These are phyloP conservation scores for Stromatinia cepivora DNA, from an alignment of 2,329 filamentous ascomycete genomes.

Conservation along the genomic window DNA sequence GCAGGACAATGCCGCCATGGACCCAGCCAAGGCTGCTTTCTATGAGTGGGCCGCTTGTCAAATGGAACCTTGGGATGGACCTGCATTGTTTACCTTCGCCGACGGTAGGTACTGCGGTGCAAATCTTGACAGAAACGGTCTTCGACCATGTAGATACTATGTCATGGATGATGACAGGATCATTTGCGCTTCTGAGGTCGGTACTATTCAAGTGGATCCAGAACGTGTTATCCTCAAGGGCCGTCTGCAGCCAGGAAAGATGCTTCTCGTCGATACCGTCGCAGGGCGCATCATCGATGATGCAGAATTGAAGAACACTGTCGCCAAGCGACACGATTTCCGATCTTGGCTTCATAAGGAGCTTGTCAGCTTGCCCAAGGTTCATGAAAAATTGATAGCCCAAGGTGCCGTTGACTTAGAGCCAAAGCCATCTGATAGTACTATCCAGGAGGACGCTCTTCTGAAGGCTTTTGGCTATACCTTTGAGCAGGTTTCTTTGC, in stretches of 20 bases:
- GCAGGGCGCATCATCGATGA: constrained; percentile 93
- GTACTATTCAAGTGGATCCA: constrained; percentile 87
- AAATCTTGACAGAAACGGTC: constrained; percentile 92
- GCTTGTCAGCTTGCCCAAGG: constrained; percentile 75
- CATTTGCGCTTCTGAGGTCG: constrained; percentile 94
- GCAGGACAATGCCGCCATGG: constrained; percentile 91
- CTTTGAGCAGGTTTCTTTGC: constrained; percentile 88
- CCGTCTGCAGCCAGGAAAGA: constrained; percentile 88
- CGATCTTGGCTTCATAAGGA: constrained; percentile 83
- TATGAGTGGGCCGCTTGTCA: constrained; percentile 98
- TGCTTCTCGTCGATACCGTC: constrained; percentile 92
- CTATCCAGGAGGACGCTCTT: constrained; percentile 80
- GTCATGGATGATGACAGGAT: constrained; percentile 96
- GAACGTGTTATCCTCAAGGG: constrained; percentile 91
- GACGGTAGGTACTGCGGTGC: constrained; percentile 96
- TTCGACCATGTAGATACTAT: constrained; percentile 95
- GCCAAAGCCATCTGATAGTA: constrained; percentile 64
- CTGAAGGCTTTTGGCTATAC: constrained; percentile 91
- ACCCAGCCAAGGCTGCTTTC: constrained; percentile 92
- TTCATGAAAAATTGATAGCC: constrained; percentile 62
- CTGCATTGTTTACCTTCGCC: constrained; percentile 93
- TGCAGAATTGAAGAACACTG: constrained; percentile 83
- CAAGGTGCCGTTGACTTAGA: constrained; percentile 63
- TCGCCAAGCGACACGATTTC: constrained; percentile 86
- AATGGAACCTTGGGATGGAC: constrained; percentile 99